Conservation (phyloP, 192 early-diverging fungal species). For the Linnemannia hyalina region DNA sequence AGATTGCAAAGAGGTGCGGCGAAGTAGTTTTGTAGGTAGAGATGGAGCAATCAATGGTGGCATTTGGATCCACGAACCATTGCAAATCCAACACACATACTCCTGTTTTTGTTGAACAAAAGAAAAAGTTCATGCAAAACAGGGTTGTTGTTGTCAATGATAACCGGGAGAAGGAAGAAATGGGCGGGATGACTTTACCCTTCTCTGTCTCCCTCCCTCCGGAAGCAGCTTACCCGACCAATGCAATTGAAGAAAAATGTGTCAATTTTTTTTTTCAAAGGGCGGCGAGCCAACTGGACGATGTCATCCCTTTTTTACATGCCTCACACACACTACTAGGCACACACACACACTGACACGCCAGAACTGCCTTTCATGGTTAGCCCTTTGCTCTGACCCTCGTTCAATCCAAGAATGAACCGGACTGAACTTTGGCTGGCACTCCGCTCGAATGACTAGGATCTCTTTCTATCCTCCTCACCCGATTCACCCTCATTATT, state of each 20-base stretch:
- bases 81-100: too few species aligned
- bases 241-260: not conserved
- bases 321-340: not conserved
- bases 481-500: not conserved
- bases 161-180: too few species aligned
- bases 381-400: not conserved
- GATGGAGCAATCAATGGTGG: too few species aligned
- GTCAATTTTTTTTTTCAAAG: too few species aligned
- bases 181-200: not conserved
- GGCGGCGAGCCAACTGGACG: conserved; percentile 5
- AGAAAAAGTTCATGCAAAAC: too few species aligned
- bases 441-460: not conserved
- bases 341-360: not conserved
- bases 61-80: too few species aligned
- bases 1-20: not conserved
- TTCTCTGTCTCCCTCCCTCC: not conserved
- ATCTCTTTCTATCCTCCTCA: not conserved
- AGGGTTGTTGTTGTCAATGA: too few species aligned
- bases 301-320: not conserved
- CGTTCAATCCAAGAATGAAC: too few species aligned
- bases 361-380: not conserved
- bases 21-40: too few species aligned
- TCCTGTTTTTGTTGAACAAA: too few species aligned
- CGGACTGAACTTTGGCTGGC: not conserved
- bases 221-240: conserved; percentile 7